Base-by-base conservation (phyloP, 139 green algal genomes). In the Chlamydomonas sphaeroides region DNA sequence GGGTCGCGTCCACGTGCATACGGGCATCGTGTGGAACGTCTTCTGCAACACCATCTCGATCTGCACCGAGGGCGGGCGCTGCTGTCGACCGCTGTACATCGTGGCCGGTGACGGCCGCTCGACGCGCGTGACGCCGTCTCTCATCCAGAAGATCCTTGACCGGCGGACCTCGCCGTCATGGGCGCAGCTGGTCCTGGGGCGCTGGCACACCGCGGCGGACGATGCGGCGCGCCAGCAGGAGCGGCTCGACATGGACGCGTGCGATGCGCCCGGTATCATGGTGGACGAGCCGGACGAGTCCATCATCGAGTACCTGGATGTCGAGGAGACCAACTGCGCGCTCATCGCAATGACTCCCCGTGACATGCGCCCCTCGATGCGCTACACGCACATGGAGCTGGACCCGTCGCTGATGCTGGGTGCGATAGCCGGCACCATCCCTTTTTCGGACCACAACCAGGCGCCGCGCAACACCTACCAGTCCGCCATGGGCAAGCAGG, bases 331-430 rank as follows among this genome's bases (percentile, higher is more conserved):
- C 70, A 88, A 92, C 75, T 91, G 84, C 32, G 90, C 85, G 5
- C 89, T 95, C 86, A 92, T 94, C 75, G 77, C 91, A 41, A 95
- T 94, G 89, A 84, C 20, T 1, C 11, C 25, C 28, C n/a, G 4
- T 10, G 61, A 68, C 21, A 32, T 77, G 14, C 3, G 7, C 65
- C 1, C 28, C 7, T 14, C 28, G 20, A 3, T 18, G 42, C 89
- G 62, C 26, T 95, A 92, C 86, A 95, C 92, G 21, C 92, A 95
- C 79, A 90, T 83, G 62, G 92, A 95, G 88, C 90, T 95, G 57
- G 84, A 95, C 78, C 89, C 92, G 7, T 87, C 83, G 23, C 89
- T 92, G 65, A 93, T 94, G 68, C 78, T 95, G 30, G 91, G 90
- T 38, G 85, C 92, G 20, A 87, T 85, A 35, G 88, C 78, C 6